Base-by-base conservation (phyloP, 1,284 basidiomycete species). In the Marasmius tenuissimus region DNA sequence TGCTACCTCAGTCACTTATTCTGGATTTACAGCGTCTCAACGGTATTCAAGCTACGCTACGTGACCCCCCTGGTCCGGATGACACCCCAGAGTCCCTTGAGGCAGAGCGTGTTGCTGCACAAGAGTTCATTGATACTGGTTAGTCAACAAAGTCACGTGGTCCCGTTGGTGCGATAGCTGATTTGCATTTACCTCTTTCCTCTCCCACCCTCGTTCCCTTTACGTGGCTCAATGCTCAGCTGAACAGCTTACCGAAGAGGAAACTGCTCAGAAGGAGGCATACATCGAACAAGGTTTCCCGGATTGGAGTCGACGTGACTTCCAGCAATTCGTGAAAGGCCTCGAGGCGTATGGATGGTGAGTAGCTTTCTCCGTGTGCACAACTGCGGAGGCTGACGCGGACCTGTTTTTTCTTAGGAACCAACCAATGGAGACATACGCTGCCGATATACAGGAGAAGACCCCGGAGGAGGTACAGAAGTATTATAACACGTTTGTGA, bases 221-320 rank as follows among this genome's bases (percentile, higher is more conserved):
- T 16, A 58, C 5, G 52, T 34, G 56, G 27, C 40, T 45, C 27
- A 27, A 27, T 57, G 34, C 52, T 18, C 61, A 93, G 95, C 95
- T 18, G 93, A 93, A 67, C 91, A 93, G 0, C 79, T 98, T 52
- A 95, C 88, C 0, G 94, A 97, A 67, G 91, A 94, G 60, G 96
- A 98, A 71, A 77, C 85, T 63, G 84, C 84, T 6, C 81, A 87
- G 71, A 97, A 97, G 76, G 93, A 96, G 54, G 82, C 82, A 51
- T 85, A 92, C 39, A 85, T 89, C n/a, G 82, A 81, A 37, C 81
- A 91, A 61, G 95, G 96, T 14, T 97, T 97, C 77, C 85, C 88
- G 38, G 88, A 91, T 67, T 97, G 96, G 96, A 94, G 90, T 71
- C 84, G 93, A 65, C 86, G 94, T 50, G 96, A 98, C 72, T 98